phyloP scores from a whole-genome alignment of 306 rosid species.

The Lathyrus oleraceus region DNA sequence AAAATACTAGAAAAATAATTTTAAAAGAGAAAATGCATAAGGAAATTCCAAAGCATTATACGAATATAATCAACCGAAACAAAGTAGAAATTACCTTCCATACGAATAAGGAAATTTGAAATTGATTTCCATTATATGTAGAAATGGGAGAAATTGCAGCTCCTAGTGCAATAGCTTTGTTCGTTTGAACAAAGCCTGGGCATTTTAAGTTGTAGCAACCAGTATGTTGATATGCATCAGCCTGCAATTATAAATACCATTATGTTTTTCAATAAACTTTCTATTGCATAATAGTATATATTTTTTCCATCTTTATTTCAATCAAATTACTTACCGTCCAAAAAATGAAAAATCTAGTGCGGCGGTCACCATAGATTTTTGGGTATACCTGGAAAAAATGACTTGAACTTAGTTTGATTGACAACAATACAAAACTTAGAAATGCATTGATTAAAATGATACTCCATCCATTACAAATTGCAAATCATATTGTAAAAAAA shows the following conservation, averaged over 20 bases:
- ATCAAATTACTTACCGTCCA: background rate
- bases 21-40: background rate
- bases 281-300: background rate
- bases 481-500: too few species aligned
- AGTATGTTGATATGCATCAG: constrained; percentile 77
- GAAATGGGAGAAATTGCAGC: constrained; percentile 89
- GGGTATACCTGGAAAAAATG: background rate
- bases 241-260: constrained; percentile 43
- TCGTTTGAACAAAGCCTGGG: constrained; percentile 89
- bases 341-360: background rate
- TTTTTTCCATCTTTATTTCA: background rate
- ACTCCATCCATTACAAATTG: too few species aligned
- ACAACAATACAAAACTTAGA: background rate
- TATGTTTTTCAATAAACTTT: background rate
- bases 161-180: constrained; percentile 75
- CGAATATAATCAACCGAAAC: background rate
- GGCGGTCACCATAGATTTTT: background rate
- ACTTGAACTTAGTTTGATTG: background rate
- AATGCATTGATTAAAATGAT: too few species aligned
- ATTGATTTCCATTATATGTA: constrained; percentile 70
- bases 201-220: constrained; percentile 88
- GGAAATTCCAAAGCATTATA: background rate
- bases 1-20: background rate
- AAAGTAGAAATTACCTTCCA: constrained; percentile 72
- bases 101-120: constrained; percentile 69